These are phyloP conservation scores for Diaporthe vaccinii DNA, from an alignment of 2,329 filamentous ascomycete species.

Conservation along the genomic window DNA sequence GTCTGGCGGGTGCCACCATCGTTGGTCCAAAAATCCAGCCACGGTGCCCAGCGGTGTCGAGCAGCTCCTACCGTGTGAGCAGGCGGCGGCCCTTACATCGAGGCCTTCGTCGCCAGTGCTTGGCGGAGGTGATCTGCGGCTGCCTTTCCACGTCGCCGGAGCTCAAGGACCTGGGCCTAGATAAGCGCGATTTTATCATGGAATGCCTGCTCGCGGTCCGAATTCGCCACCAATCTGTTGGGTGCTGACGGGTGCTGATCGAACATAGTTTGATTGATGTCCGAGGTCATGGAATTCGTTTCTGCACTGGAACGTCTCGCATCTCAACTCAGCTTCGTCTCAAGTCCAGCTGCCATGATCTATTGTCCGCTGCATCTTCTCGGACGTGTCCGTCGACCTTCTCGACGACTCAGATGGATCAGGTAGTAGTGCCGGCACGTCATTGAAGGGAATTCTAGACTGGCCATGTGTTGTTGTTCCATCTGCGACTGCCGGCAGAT, in stretches of 20 bases:
- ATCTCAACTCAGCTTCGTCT: conserved; percentile 9
- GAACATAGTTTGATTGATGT: conserved; percentile 25
- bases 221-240: conserved; percentile 38
- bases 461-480: conserved; percentile 28
- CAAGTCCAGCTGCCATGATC: neutral
- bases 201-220: conserved; percentile 32
- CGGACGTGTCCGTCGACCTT: conserved; percentile 7
- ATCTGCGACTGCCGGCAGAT: conserved; percentile 35
- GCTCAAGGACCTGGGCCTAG: conserved; percentile 18
- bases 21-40: neutral
- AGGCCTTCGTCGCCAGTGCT: conserved; percentile 11
- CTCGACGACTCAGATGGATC: neutral
- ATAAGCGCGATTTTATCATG: conserved; percentile 39
- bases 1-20: conserved; percentile 29
- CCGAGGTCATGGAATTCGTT: neutral
- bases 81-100: neutral
- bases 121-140: conserved; percentile 28
- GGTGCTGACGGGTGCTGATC: conserved; percentile 11
- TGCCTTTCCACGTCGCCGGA: conserved; percentile 21
- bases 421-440: neutral
- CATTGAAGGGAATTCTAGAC: conserved; percentile 7
- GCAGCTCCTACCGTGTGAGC: neutral
- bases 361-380: neutral
- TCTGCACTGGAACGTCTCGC: conserved; percentile 10
- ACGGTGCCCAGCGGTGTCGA: conserved; percentile 19